These are phyloP conservation scores for Erigeron canadensis DNA, from an alignment of 129 eudicot genomes.

Conservation along the genomic window DNA sequence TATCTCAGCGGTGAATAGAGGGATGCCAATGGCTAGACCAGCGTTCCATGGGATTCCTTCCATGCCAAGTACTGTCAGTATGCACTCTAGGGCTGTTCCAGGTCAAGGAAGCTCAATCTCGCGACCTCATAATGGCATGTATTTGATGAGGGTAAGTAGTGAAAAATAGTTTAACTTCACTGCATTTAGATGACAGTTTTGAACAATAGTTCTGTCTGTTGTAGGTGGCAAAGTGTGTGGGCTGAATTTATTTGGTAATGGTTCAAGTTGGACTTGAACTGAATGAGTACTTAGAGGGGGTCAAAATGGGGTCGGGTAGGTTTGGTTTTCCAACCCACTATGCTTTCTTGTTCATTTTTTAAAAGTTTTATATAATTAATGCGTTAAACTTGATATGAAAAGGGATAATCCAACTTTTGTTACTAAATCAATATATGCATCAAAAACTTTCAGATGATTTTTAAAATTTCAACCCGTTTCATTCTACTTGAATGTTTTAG, in stretches of 20 bases:
- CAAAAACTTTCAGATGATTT: background rate
- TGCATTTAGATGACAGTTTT: background rate
- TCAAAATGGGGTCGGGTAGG: background rate
- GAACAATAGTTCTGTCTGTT: background rate
- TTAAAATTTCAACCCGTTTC: background rate
- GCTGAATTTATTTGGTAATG: background rate
- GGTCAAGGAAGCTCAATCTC: slow-evolving; percentile 54
- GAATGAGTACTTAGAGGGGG: background rate
- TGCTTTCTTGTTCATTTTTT: background rate
- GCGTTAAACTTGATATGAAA: background rate
- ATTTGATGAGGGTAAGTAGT: slow-evolving; percentile 55
- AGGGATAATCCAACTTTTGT: background rate
- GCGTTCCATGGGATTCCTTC: slow-evolving; percentile 61
- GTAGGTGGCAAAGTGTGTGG: background rate
- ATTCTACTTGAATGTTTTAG: background rate
- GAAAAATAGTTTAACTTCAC: slow-evolving; percentile 2
- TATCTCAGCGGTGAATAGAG: slow-evolving; percentile 45
- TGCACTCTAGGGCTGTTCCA: slow-evolving; percentile 44
- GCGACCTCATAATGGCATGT: slow-evolving; percentile 61
- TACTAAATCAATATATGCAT: background rate
- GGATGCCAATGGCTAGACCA: slow-evolving; percentile 55
- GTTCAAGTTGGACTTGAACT: background rate
- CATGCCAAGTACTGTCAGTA: slow-evolving; percentile 40
- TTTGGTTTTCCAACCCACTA: background rate
- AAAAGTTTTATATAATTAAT: background rate